Evolutionary conservation across 495 filamentous ascomycete genomes (phyloP).

Genomic region (Aspergillus olivimuriae): DNA sequence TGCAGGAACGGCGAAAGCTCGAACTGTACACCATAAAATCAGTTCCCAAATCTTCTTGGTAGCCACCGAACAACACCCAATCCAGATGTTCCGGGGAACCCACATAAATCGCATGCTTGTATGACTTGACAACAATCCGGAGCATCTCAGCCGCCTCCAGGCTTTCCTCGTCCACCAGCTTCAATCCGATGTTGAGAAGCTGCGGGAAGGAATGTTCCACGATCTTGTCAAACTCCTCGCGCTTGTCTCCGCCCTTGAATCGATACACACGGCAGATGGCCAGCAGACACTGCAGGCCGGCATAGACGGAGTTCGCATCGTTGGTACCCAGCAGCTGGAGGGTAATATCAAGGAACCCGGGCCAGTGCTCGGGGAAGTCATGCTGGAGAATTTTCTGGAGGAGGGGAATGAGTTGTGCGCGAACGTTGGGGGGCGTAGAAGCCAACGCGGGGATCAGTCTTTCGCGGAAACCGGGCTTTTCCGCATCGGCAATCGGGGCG

Average conservation of each 20-base stretch:
- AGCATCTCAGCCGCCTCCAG: constrained; percentile 96
- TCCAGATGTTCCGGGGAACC: constrained; percentile 25
- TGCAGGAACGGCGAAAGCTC: constrained; percentile 75
- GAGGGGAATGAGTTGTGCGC: constrained; percentile 84
- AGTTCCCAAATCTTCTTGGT: neutral
- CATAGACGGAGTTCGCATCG: constrained; percentile 79
- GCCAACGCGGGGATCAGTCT: constrained; percentile 84
- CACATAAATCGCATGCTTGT: constrained; percentile 97
- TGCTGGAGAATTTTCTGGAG: constrained; percentile 92
- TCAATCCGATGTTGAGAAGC: constrained; percentile 76
- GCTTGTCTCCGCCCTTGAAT: constrained; percentile 79
- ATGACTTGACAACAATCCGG: constrained; percentile 86
- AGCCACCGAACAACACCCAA: neutral
- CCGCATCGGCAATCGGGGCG: constrained; percentile 74
- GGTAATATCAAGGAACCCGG: constrained; percentile 84
- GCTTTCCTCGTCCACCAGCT: constrained; percentile 81
- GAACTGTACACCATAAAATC: constrained; percentile 48
- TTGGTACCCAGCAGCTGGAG: constrained; percentile 77
- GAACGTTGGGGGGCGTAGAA: constrained; percentile 68
- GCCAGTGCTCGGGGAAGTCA: constrained; percentile 94
- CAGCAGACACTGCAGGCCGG: constrained; percentile 87
- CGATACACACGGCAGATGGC: constrained; percentile 90
- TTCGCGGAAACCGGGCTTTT: constrained; percentile 81
- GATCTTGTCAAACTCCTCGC: constrained; percentile 88
- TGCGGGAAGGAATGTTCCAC: constrained; percentile 88